Evolutionary conservation across 768 basidiomycete genomes (phyloP), one percentile per base, ranked within the genome.

Genomic region (Leucocoprinus leucothites): DNA sequence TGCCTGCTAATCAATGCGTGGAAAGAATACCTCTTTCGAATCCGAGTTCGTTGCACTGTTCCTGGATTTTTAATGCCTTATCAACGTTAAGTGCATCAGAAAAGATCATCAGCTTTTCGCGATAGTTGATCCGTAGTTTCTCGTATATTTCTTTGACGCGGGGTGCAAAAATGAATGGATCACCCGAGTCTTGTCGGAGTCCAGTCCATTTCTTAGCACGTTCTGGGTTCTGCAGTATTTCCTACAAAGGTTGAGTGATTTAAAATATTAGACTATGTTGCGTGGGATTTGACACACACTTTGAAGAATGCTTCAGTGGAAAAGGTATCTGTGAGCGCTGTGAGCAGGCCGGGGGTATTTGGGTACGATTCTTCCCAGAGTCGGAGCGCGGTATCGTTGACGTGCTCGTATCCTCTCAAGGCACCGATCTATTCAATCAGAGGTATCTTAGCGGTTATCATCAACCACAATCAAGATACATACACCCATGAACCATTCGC

Each of bases 401-500:
- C 85, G 35, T 80, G 69, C 53, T 87, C 82, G 64, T 98, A 98
- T 5, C 95, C 94, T 60, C 79, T 81, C 61, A 92, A 61, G 1
- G 96, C 94, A 4, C 86, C 94, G 44, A 95, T 77, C 90, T 92
- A 61, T 31, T 36, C 47, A n/a, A n/a, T n/a, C 16, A 9, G 54
- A 21, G 48, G 50, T 43, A n/a, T 24, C 31, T 13, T n/a, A n/a
- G n/a, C n/a, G n/a, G 55, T 47, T 41, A 14, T 53, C 46, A 18
- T 48, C 31, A 11, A 5, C 11, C 6, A 31, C 6, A 31, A 31
- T 31, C 6, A 5, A 49, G 41, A 36, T 28, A 65, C 80, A 69
- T 71, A 88, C 90, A 53, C 84, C 91, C 91, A 94, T 94, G 64
- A 89, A 90, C 91, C 91, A 94, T 72, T 94, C 91, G 65, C 91